Evolutionary conservation across 228 moss, liverwort and hornwort species (phyloP).

Genomic region (Sphagnum magellanicum): DNA sequence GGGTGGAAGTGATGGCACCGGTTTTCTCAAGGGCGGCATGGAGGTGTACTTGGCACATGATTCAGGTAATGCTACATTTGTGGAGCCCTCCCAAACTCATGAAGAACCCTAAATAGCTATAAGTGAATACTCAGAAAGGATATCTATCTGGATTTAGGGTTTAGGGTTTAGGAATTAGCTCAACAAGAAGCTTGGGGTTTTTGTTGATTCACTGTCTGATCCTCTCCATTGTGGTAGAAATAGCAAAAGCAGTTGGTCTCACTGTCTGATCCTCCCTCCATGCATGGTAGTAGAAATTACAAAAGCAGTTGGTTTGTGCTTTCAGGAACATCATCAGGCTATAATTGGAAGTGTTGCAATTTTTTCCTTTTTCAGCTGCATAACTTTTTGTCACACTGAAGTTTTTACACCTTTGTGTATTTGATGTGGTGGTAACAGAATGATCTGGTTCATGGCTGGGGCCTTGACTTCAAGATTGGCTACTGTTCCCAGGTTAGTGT

Average conservation of each 20-base stretch:
- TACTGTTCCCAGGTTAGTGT: conserved; percentile 75
- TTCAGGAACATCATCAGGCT: too few relatives aligned
- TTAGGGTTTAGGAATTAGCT: too few relatives aligned
- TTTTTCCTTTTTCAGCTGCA: too few relatives aligned
- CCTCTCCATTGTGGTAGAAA: background rate
- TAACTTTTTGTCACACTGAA: too few relatives aligned
- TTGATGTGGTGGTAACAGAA: conserved; percentile 40
- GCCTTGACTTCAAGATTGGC: conserved; percentile 82
- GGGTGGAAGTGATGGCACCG: conserved; percentile 51
- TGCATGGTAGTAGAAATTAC: too few relatives aligned
- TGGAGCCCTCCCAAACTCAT: background rate
- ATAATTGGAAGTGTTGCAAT: too few relatives aligned
- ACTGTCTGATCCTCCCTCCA: background rate
- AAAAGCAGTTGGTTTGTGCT: background rate
- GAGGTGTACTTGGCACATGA: conserved; percentile 84
- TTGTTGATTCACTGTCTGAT: too few relatives aligned
- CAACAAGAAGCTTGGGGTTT: too few relatives aligned
- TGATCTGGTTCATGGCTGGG: conserved; percentile 92
- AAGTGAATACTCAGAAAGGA: too few relatives aligned
- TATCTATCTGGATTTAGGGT: too few relatives aligned
- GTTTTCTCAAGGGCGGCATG: conserved; percentile 56
- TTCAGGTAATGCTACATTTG: conserved; percentile 46
- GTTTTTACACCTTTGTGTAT: too few relatives aligned
- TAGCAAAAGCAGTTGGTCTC: background rate
- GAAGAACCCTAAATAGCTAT: too few relatives aligned